Conservation (phyloP, 306 rosid species). For the Cucurbita maxima region DNA sequence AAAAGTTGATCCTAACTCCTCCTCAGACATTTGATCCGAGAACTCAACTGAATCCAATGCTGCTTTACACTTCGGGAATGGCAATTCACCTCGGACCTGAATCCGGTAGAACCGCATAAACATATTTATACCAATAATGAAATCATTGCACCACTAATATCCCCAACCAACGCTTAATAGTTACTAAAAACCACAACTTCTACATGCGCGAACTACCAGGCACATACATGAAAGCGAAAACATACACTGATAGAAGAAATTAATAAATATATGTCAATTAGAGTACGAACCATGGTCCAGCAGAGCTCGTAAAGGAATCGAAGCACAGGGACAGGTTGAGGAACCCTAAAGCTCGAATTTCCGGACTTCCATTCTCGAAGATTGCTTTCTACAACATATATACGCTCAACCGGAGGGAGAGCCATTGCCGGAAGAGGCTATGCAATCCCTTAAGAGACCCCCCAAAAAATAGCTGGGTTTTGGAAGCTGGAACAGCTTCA, state of each 20-base stretch:
- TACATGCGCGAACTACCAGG: not conserved
- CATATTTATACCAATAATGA: not conserved
- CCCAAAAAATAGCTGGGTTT: not conserved
- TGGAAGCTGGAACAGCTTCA: not conserved
- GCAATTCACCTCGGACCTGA: conserved; percentile 91
- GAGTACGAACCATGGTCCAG: conserved; percentile 53
- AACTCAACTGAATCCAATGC: conserved; percentile 76
- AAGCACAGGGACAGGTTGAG: conserved; percentile 55
- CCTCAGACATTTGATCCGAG: conserved; percentile 31
- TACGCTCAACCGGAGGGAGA: conserved; percentile 53
- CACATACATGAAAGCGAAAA: not conserved
- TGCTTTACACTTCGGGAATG: conserved; percentile 66
- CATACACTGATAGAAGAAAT: not conserved
- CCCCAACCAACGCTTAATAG: not conserved
- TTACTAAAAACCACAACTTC: not conserved
- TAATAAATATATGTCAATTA: not conserved
- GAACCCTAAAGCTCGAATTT: conserved; percentile 38
- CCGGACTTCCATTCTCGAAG: conserved; percentile 86
- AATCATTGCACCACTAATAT: not conserved
- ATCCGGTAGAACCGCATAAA: not conserved
- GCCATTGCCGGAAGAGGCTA: conserved; percentile 37
- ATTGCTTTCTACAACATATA: conserved; percentile 43
- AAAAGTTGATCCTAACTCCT: conserved; percentile 57
- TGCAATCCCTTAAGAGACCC: conserved; percentile 15
- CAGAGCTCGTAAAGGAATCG: conserved; percentile 96